Evolutionary conservation across 306 rosid species (phyloP).

Genomic region (Mucuna pruriens): DNA sequence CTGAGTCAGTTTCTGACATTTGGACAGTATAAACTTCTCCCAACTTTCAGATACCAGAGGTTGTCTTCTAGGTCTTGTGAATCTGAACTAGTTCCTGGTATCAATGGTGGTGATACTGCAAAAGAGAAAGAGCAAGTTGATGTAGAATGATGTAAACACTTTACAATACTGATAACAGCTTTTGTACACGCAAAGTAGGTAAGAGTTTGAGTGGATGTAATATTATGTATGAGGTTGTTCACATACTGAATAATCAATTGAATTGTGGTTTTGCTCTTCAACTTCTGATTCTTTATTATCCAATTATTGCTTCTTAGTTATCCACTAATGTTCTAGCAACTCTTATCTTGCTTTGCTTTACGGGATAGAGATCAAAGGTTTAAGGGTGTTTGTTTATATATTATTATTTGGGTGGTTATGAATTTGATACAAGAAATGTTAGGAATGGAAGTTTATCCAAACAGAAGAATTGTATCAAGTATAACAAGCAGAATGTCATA

Average conservation of each 20-base stretch:
- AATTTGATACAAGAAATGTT: not conserved
- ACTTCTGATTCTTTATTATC: conserved; percentile 23
- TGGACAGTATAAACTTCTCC: conserved; percentile 70
- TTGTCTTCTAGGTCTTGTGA: conserved; percentile 67
- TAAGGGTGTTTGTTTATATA: not conserved
- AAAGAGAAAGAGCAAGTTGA: conserved; percentile 53
- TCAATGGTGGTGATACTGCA: conserved; percentile 41
- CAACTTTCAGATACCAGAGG: conserved; percentile 69
- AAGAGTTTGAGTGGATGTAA: conserved; percentile 33
- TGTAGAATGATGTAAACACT: conserved; percentile 49
- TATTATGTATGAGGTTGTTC: conserved; percentile 37
- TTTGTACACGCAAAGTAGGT: conserved; percentile 40
- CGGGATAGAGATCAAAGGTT: not conserved
- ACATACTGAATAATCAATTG: conserved; percentile 32
- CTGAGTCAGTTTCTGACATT: conserved; percentile 59
- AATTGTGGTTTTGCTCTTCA: conserved; percentile 31
- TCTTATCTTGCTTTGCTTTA: not conserved
- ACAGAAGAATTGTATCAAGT: not conserved
- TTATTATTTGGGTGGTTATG: not conserved
- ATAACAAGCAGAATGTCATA: not conserved
- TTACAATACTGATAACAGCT: conserved; percentile 32
- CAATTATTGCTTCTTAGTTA: conserved; percentile 1
- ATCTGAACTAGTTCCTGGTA: conserved; percentile 75
- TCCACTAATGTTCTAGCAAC: conserved; percentile 15
- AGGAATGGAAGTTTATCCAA: conserved; percentile 2